Percentiles rank a stretch among this genome's conserved stretches.
Conservation (phyloP, 805 yeast genomes). For the Debaryomyces castellii region DNA sequence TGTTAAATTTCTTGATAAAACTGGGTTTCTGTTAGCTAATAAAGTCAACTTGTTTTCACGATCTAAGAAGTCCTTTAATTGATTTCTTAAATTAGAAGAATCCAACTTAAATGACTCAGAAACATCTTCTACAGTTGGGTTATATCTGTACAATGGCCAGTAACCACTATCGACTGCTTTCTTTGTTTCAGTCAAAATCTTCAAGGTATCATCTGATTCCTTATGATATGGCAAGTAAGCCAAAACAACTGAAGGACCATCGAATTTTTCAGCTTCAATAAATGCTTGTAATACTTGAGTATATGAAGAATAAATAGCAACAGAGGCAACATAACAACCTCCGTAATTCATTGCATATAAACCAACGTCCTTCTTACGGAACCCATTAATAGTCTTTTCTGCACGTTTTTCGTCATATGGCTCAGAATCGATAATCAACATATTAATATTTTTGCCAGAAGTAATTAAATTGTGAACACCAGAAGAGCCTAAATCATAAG, state of each 20-base stretch:
- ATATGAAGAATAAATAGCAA: constrained; percentile 90
- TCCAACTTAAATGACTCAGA: constrained; percentile 74
- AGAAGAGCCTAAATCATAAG: constrained; percentile 87
- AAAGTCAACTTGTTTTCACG: constrained; percentile 86
- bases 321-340: constrained; percentile 86
- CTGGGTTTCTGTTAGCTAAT: constrained; percentile 69
- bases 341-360: constrained; percentile 93
- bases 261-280: constrained; percentile 82
- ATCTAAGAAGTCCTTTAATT: constrained; percentile 76
- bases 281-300: constrained; percentile 89
- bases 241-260: constrained; percentile 88
- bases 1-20: constrained; percentile 70
- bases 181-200: constrained; percentile 82
- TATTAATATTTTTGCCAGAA: constrained; percentile 73
- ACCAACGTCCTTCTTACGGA: constrained; percentile 88
- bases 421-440: constrained; percentile 85
- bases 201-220: constrained; percentile 67
- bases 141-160: constrained; percentile 91
- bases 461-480: constrained; percentile 85
- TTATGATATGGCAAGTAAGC: constrained; percentile 80
- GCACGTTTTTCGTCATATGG: constrained; percentile 48
- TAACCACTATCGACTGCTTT: constrained; percentile 89
- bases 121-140: constrained; percentile 57
- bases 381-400: constrained; percentile 36
- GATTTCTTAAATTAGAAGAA: constrained; percentile 76